These are phyloP conservation scores for Microdochium bolleyi DNA, from an alignment of 2,329 filamentous ascomycete genomes.

Conservation along the genomic window DNA sequence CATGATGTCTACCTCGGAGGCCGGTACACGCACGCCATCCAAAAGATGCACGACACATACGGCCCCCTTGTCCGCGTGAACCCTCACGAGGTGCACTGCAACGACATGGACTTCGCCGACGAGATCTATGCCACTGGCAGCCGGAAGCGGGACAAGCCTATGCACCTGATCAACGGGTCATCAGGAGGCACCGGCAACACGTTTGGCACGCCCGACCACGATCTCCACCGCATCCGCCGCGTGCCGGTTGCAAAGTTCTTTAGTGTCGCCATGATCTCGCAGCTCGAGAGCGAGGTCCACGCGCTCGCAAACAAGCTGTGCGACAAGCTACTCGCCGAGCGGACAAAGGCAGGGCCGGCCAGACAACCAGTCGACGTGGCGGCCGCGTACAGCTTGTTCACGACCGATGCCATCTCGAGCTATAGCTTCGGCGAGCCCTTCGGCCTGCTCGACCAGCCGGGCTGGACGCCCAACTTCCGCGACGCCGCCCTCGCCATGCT, in stretches of 20 bases:
- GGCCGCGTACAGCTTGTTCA: conserved; percentile 10
- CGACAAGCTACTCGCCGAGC: conserved; percentile 16
- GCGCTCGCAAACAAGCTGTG: conserved; percentile 7
- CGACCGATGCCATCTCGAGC: conserved; percentile 11
- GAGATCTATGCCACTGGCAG: conserved; percentile 21
- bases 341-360: conserved; percentile 10
- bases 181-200: conserved; percentile 7
- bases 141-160: conserved; percentile 10
- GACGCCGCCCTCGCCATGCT: conserved; percentile 8
- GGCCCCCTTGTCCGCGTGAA: conserved; percentile 29
- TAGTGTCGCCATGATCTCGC: conserved; percentile 18
- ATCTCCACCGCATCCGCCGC: conserved; percentile 22
- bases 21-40: conserved; percentile 23
- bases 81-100: conserved; percentile 27
- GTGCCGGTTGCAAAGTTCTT: conserved; percentile 22
- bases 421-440: conserved; percentile 16
- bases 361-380: conserved; percentile 6
- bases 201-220: conserved; percentile 15
- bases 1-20: conserved; percentile 26
- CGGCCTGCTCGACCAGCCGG: conserved; percentile 14
- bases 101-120: conserved; percentile 22
- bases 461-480: conserved; percentile 15
- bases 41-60: conserved; percentile 27
- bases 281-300: conserved; percentile 6
- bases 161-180: conserved; percentile 7